Evolutionary conservation across 202 grass and related monocot species (phyloP).

Genomic region (Zoysia matrella): DNA sequence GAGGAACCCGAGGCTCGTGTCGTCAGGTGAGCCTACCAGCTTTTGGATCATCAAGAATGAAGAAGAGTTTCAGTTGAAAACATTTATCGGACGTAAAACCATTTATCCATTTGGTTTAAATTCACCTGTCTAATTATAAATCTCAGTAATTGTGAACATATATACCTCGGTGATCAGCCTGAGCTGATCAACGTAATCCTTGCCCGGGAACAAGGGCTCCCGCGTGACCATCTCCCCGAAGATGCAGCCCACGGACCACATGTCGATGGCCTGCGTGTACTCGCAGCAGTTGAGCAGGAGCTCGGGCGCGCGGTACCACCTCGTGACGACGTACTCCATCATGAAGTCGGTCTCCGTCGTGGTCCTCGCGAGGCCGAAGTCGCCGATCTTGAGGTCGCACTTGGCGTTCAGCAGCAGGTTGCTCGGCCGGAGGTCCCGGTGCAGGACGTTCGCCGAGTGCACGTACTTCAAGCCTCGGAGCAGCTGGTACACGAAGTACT

Average conservation of each 20-base stretch:
- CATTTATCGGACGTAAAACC: too few relatives aligned
- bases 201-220: conserved; percentile 30
- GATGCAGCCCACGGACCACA: conserved; percentile 97
- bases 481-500: conserved; percentile 96
- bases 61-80: too few relatives aligned
- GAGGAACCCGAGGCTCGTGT: too few relatives aligned
- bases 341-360: conserved; percentile 99
- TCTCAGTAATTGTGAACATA: not conserved
- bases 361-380: conserved; percentile 91
- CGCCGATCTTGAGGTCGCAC: conserved; percentile 94
- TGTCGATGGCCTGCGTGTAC: conserved; percentile 94
- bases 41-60: too few relatives aligned
- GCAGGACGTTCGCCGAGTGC: conserved; percentile 91
- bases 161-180: conserved; percentile 94
- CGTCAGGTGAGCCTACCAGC: too few relatives aligned
- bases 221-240: conserved; percentile 80
- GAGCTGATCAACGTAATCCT: conserved; percentile 96
- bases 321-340: conserved; percentile 97
- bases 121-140: conserved; percentile 1
- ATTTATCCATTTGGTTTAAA: not conserved
- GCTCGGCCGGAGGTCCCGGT: conserved; percentile 94
- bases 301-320: conserved; percentile 91
- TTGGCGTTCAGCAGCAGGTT: conserved; percentile 91
- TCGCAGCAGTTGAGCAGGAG: conserved; percentile 95
- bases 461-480: conserved; percentile 95